Evolutionary conservation across 352 stramenopile genomes (phyloP).

Genomic region (Pythium plurisporium): DNA sequence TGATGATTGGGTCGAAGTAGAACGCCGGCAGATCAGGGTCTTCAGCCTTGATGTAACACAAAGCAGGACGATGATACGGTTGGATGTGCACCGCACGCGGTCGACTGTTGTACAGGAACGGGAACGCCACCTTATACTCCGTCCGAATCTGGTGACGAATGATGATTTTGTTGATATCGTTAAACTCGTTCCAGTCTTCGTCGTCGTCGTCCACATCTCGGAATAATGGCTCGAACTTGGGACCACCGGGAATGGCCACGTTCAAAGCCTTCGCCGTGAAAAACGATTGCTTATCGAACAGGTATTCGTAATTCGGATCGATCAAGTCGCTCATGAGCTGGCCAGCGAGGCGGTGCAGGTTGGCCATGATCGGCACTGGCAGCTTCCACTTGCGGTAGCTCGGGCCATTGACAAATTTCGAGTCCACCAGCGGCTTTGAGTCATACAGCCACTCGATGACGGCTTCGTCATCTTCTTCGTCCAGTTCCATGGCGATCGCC

Average conservation of each 20-base stretch:
- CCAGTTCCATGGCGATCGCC: slow-evolving; percentile 96
- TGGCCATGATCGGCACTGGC: slow-evolving; percentile 97
- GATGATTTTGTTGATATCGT: slow-evolving; percentile 99
- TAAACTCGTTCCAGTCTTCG: slow-evolving; percentile 99
- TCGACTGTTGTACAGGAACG: slow-evolving; percentile 99
- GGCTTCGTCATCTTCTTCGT: slow-evolving; percentile 92
- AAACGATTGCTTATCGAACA: slow-evolving; percentile 96
- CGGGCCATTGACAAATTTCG: slow-evolving; percentile 95
- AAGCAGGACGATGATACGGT: slow-evolving; percentile 94
- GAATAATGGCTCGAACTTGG: slow-evolving; percentile 99
- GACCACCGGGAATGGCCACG: slow-evolving; percentile 97
- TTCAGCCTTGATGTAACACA: slow-evolving; percentile 97
- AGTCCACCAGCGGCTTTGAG: slow-evolving; percentile 88
- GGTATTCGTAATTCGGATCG: slow-evolving; percentile 95
- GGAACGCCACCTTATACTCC: slow-evolving; percentile 99
- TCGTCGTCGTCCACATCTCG: slow-evolving; percentile 97
- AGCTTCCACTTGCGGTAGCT: slow-evolving; percentile 98
- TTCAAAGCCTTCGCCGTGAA: slow-evolving; percentile 99
- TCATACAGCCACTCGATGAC: slow-evolving; percentile 99
- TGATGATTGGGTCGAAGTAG: slow-evolving; percentile 97
- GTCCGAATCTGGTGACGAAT: slow-evolving; percentile 98
- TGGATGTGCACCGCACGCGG: slow-evolving; percentile 94
- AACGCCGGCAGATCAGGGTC: slow-evolving; percentile 95
- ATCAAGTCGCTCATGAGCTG: slow-evolving; percentile 96
- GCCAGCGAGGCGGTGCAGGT: slow-evolving; percentile 95